phyloP scores from a whole-genome alignment of 2,329 filamentous ascomycete genomes.

The Aspergillus bombycis region DNA sequence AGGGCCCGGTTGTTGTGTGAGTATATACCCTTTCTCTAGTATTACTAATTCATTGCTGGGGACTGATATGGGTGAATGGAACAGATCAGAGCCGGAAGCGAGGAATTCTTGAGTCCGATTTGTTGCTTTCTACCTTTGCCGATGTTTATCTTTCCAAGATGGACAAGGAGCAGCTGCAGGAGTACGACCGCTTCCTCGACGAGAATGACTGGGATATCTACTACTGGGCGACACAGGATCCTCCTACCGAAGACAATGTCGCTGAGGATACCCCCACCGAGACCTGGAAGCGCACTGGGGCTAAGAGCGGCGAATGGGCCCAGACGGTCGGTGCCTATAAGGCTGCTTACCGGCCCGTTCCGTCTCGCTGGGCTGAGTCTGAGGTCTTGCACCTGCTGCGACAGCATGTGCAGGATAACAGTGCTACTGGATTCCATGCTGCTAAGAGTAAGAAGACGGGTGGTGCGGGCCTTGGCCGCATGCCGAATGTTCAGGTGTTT shows the following conservation, averaged over 20 bases:
- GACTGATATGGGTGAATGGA: background rate
- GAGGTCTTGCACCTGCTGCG: slow-evolving; percentile 77
- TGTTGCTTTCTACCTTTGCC: slow-evolving; percentile 94
- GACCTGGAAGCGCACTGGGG: slow-evolving; percentile 55
- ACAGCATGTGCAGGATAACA: slow-evolving; percentile 75
- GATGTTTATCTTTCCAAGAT: slow-evolving; percentile 75
- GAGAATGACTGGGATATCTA: slow-evolving; percentile 99
- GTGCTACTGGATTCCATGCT: slow-evolving; percentile 53
- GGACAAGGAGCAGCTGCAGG: slow-evolving; percentile 70
- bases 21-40: slow-evolving; percentile 29
- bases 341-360: slow-evolving; percentile 90
- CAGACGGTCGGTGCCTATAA: slow-evolving; percentile 95
- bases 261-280: slow-evolving; percentile 43
- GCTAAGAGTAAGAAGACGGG: slow-evolving; percentile 42
- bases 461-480: slow-evolving; percentile 49
- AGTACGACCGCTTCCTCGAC: slow-evolving; percentile 92
- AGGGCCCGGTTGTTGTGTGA: slow-evolving; percentile 76
- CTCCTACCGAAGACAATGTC: slow-evolving; percentile 52
- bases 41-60: background rate
- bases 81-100: slow-evolving; percentile 95
- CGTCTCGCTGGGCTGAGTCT: slow-evolving; percentile 79
- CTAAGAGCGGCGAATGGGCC: slow-evolving; percentile 81
- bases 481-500: slow-evolving; percentile 52
- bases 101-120: slow-evolving; percentile 92
- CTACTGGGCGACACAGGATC: slow-evolving; percentile 96